A percentile compares a stretch with the other conserved stretches of the same genome.
phyloP scores from a whole-genome alignment of 2,329 filamentous ascomycete species.

The Chaetomium strumarium region DNA sequence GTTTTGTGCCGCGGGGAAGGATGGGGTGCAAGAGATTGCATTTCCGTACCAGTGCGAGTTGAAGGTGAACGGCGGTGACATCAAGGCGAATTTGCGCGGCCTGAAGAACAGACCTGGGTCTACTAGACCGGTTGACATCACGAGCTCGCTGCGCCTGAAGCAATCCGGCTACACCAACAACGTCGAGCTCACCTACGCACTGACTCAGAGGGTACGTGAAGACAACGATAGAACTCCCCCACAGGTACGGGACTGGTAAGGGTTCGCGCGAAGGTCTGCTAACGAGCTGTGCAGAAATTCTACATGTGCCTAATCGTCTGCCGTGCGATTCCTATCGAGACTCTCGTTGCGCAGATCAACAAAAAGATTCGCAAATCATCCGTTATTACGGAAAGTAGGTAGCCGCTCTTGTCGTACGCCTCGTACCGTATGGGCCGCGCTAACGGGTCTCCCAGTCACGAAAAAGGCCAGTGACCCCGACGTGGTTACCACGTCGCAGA shows the following conservation, averaged over 20 bases:
- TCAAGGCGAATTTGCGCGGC: constrained; percentile 89
- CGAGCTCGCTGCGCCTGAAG: constrained; percentile 63
- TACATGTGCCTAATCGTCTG: constrained; percentile 72
- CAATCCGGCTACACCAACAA: constrained; percentile 65
- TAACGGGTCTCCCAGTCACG: constrained; percentile 52
- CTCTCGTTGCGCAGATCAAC: constrained; percentile 64
- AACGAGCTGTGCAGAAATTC: constrained; percentile 51
- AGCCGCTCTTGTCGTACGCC: neutral
- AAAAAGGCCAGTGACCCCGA: constrained; percentile 80
- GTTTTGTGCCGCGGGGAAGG: constrained; percentile 67
- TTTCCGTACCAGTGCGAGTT: constrained; percentile 93
- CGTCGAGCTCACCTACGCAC: constrained; percentile 82
- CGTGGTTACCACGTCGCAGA: constrained; percentile 79
- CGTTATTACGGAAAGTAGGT: constrained; percentile 78
- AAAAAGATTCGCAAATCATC: constrained; percentile 72
- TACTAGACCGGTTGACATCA: constrained; percentile 89
- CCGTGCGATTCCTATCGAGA: constrained; percentile 62
- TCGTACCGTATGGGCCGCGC: neutral
- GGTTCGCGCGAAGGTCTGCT: constrained; percentile 13
- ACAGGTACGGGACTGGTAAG: constrained; percentile 14
- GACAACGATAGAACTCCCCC: constrained; percentile 6
- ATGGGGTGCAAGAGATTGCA: constrained; percentile 66
- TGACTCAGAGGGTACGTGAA: constrained; percentile 69
- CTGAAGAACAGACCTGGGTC: constrained; percentile 95
- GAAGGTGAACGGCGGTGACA: constrained; percentile 79